Conservation (phyloP, 2,329 filamentous ascomycete genomes). For the Colletotrichum lupini region DNA sequence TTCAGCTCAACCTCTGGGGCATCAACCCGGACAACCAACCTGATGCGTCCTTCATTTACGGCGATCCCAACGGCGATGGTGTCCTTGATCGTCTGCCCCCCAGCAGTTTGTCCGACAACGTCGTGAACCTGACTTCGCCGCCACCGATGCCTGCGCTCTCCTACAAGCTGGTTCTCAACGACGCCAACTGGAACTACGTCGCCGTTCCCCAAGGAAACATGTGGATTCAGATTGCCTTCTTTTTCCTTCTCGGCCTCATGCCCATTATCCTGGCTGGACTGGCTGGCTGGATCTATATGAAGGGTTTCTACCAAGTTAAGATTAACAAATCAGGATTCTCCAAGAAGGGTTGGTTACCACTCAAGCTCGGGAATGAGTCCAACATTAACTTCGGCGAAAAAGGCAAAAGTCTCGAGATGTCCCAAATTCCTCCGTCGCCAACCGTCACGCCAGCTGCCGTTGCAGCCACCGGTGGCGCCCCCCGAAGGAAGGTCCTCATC, state of each 20-base stretch:
- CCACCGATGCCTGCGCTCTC: slow-evolving; percentile 65
- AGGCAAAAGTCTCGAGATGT: slow-evolving; percentile 40
- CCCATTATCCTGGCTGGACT: slow-evolving; percentile 61
- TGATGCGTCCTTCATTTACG: slow-evolving; percentile 68
- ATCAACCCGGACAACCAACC: slow-evolving; percentile 72
- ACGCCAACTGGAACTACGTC: slow-evolving; percentile 62
- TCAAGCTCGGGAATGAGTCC: slow-evolving; percentile 44
- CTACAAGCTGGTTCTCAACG: slow-evolving; percentile 65
- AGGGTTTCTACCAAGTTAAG: slow-evolving; percentile 63
- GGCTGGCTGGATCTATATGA: slow-evolving; percentile 66
- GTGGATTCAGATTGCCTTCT: slow-evolving; percentile 62
- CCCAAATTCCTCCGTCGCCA: slow-evolving; percentile 30
- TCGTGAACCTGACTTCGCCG: slow-evolving; percentile 67
- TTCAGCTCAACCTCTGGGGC: slow-evolving; percentile 75
- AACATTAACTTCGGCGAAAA: slow-evolving; percentile 45
- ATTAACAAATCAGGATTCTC: slow-evolving; percentile 58
- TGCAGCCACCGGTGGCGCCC: slow-evolving; percentile 37
- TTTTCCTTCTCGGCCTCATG: slow-evolving; percentile 61
- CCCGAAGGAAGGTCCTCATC: slow-evolving; percentile 69
- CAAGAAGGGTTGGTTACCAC: slow-evolving; percentile 41
- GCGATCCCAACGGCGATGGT: slow-evolving; percentile 71
- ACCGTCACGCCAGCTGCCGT: slow-evolving; percentile 26
- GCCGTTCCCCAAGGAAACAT: slow-evolving; percentile 64
- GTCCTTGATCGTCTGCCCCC: slow-evolving; percentile 72
- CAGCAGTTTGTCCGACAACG: slow-evolving; percentile 63